Evolutionary conservation across 2,329 filamentous ascomycete species (phyloP), one percentile per base, ranked within the genome.

Genomic region (Pyricularia pennisetigena): DNA sequence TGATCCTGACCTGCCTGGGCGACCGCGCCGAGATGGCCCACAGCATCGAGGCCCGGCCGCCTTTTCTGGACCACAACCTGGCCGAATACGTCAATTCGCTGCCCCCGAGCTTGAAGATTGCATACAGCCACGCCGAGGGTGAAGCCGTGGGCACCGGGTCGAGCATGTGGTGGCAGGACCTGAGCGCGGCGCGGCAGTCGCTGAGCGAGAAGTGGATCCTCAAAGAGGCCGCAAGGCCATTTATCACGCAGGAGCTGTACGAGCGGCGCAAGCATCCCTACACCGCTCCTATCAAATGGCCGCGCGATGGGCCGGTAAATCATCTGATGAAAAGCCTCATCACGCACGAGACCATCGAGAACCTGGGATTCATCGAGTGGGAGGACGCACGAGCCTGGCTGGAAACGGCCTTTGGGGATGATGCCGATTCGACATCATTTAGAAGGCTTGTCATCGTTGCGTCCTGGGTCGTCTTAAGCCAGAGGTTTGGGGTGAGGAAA

Each of bases 161-260:
- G 26, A 65, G 64, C 28, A n/a, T 63, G 29, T 69, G 62, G 67
- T 68, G 67, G 68, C 30, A 64, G 30, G 28, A 28, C 16, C 57
- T 54, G 28, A 66, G 68, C 30, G 67, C 59, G 20, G 62, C 28
- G 3, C 28, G 70, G 61, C 69, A 71, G 68, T 68, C 70, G 0
- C 75, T 82, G 59, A 73, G 72, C 1, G 82, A 85, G 74, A 85
- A 86, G 70, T 83, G 80, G 77, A 79, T 85, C 30, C 77, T 86
- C 0, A 79, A 82, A 3, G 80, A 86, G 71, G 83, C 83, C 0
- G 77, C 76, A 24, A 79, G 78, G 68, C 82, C 83, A 2, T 86
- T 81, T 70, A 79, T 86, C 68, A 83, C 83, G 0, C 75, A 81
- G 16, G 84, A 86, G 74, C 72, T 85, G 4, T 86, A 85, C 72